Evolutionary conservation across 2,329 filamentous ascomycete species (phyloP).

Genomic region (Cercospora berteroae): DNA sequence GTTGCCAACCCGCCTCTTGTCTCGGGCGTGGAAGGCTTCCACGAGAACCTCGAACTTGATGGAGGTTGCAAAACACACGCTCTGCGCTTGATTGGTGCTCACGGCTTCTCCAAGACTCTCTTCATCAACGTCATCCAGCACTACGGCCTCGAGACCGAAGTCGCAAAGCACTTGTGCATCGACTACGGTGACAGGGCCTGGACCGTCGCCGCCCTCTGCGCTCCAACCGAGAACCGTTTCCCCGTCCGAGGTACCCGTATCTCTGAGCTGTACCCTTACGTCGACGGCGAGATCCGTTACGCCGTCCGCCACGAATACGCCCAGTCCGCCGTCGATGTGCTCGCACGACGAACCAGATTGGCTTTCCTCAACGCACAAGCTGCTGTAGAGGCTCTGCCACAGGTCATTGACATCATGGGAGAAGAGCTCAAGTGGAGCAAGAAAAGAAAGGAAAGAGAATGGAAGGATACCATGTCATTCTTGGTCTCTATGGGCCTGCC

Average conservation of each 20-base stretch:
- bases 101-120: conserved; percentile 83
- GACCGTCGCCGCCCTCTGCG: conserved; percentile 79
- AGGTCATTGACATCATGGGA: conserved; percentile 84
- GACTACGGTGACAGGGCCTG: conserved; percentile 91
- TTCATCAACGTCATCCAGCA: conserved; percentile 96
- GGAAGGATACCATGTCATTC: conserved; percentile 66
- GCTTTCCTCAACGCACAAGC: conserved; percentile 92
- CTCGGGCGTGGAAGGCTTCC: conserved; percentile 65
- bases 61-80: conserved; percentile 81
- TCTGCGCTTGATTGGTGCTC: conserved; percentile 76
- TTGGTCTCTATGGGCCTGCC: conserved; percentile 62
- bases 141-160: conserved; percentile 86
- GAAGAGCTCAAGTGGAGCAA: conserved; percentile 77
- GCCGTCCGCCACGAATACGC: conserved; percentile 87
- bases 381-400: conserved; percentile 78
- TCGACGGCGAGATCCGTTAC: conserved; percentile 89
- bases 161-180: conserved; percentile 81
- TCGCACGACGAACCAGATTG: conserved; percentile 78
- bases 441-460: conserved; percentile 72
- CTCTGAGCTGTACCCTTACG: conserved; percentile 77
- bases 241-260: conserved; percentile 80
- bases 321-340: conserved; percentile 82
- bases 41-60: conserved; percentile 68
- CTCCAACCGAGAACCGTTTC: conserved; percentile 74
- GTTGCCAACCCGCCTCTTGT: conserved; percentile 60